A percentile compares a stretch with the other conserved stretches of the same genome.
These are phyloP conservation scores for Xylariaceae sp. DNA, from an alignment of 2,329 filamentous ascomycete genomes.

Conservation along the genomic window DNA sequence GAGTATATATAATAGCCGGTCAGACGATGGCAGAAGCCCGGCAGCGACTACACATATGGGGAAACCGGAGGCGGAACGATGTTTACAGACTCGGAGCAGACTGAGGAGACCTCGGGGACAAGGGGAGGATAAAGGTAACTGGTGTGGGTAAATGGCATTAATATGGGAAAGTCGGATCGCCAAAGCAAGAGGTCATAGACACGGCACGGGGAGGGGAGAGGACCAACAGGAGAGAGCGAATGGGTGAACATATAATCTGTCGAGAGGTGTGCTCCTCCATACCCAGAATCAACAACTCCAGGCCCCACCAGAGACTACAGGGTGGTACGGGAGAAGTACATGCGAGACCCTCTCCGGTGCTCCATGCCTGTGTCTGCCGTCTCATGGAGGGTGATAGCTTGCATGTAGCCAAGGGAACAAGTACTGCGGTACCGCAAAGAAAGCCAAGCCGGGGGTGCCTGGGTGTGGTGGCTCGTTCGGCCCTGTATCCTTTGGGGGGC, in stretches of 20 bases:
- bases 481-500: constrained; percentile 11
- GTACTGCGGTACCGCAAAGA: too few species aligned
- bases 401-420: constrained; percentile 11
- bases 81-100: too few species aligned
- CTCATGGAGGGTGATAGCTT: constrained; percentile 15
- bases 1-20: too few species aligned
- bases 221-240: constrained; percentile 24
- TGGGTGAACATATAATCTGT: constrained; percentile 27
- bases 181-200: constrained; percentile 26
- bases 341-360: constrained; percentile 9
- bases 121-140: constrained; percentile 26
- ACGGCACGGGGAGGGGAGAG: constrained; percentile 25
- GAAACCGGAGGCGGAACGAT: constrained; percentile 13
- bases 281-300: not conserved
- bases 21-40: constrained; percentile 12
- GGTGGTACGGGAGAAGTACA: constrained; percentile 16
- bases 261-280: constrained; percentile 14
- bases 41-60: constrained; percentile 14
- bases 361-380: constrained; percentile 10
- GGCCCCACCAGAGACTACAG: constrained; percentile 1
- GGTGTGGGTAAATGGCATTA: constrained; percentile 35
- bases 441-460: too few species aligned
- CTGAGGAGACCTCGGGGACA: too few species aligned
- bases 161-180: constrained; percentile 32
- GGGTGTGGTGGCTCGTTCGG: constrained; percentile 4